Evolutionary conservation across 2,329 filamentous ascomycete species (phyloP).

Genomic region (Sporothrix mexicana): DNA sequence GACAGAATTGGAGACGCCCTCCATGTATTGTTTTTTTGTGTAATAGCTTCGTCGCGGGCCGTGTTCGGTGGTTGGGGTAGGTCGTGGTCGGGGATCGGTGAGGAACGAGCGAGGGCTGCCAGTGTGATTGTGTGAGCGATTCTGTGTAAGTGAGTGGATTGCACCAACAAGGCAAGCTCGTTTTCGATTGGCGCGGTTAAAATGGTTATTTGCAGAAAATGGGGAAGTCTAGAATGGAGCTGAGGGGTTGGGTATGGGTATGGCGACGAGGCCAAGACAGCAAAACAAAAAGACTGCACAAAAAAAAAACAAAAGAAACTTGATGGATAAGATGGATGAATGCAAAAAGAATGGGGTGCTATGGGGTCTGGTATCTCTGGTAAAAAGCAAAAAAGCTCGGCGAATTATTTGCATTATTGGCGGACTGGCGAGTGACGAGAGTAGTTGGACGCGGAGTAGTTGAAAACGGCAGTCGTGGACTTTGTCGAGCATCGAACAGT

Average conservation of each 20-base stretch:
- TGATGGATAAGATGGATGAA: too few relatives aligned
- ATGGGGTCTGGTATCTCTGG: too few relatives aligned
- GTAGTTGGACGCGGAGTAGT: slow-evolving; percentile 8
- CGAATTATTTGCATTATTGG: slow-evolving; percentile 5
- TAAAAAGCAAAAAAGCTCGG: slow-evolving; percentile 5
- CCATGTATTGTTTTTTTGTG: neutral
- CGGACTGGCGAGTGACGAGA: neutral
- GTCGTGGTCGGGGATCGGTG: slow-evolving; percentile 5
- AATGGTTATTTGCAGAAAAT: slow-evolving; percentile 32
- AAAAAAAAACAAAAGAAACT: neutral
- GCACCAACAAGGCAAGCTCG: slow-evolving; percentile 4
- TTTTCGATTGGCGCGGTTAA: slow-evolving; percentile 45
- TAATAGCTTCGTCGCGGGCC: neutral
- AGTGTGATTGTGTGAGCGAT: neutral
- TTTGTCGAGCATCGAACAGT: neutral
- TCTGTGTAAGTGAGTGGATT: slow-evolving; percentile 3
- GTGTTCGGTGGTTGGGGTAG: neutral
- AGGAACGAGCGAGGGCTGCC: neutral
- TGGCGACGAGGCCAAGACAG: too few relatives aligned
- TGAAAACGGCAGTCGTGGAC: slow-evolving; percentile 4
- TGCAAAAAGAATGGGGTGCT: neutral
- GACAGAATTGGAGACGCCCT: neutral
- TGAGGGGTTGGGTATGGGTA: neutral
- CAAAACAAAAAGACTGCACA: neutral
- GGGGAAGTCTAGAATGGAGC: slow-evolving; percentile 7